These are phyloP conservation scores for Quercus mongolica DNA, from an alignment of 306 rosid species.

Conservation along the genomic window DNA sequence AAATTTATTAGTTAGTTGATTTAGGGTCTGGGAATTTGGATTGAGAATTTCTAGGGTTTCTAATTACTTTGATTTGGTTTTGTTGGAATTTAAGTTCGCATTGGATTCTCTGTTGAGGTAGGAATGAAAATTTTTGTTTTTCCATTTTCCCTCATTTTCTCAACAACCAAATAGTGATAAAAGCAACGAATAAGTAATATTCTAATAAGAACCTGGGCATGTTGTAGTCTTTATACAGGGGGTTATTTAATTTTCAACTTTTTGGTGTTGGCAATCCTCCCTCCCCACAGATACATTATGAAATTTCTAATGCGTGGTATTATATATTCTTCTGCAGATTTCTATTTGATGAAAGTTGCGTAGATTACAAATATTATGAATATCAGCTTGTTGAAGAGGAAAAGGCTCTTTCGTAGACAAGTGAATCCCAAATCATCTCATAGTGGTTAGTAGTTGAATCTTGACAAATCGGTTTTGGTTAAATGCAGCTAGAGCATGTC, in stretches of 20 bases:
- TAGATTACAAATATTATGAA: constrained; percentile 88
- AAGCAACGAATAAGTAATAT: neutral
- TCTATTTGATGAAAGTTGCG: constrained; percentile 69
- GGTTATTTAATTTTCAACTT: neutral
- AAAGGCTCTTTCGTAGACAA: constrained; percentile 46
- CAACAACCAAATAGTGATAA: constrained; percentile 2
- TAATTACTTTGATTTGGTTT: neutral
- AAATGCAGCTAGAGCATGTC: no score
- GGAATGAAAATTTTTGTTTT: neutral
- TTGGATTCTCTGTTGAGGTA: neutral
- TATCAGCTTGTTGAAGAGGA: constrained; percentile 79
- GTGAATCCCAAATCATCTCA: constrained; percentile 51
- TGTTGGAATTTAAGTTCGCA: no score
- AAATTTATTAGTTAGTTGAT: no score
- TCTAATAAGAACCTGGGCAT: constrained; percentile 58
- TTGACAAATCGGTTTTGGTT: neutral
- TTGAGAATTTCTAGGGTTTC: neutral
- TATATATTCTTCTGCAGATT: constrained; percentile 48
- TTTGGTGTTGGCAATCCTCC: neutral
- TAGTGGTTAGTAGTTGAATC: constrained; percentile 42
- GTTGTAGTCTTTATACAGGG: constrained; percentile 33
- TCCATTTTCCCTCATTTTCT: constrained; percentile 4
- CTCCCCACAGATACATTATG: neutral
- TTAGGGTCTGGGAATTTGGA: no score
- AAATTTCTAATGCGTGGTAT: neutral